Evolutionary conservation across 1,139 yeast species (phyloP).

Genomic region (Yamadazyma pseudoaaseri): DNA sequence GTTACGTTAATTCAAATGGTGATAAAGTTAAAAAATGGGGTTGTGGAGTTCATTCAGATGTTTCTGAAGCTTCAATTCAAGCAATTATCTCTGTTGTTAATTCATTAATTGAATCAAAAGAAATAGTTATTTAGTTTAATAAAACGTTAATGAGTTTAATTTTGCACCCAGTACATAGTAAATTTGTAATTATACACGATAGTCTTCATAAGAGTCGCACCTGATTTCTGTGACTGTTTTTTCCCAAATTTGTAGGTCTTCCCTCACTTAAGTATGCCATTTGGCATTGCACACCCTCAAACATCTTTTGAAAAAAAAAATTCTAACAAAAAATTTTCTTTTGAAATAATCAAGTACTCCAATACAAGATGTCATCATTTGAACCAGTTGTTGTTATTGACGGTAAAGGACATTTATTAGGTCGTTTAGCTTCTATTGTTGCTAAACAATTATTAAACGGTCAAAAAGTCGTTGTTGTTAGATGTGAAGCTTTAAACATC

Average conservation of each 20-base stretch:
- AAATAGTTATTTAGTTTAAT: slow-evolving; percentile 19
- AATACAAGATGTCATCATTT: slow-evolving; percentile 72
- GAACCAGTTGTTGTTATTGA: slow-evolving; percentile 97
- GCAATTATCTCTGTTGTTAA: slow-evolving; percentile 46
- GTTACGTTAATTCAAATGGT: slow-evolving; percentile 39
- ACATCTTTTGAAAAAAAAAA: slow-evolving; percentile 2
- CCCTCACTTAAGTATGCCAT: background rate
- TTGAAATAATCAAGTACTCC: slow-evolving; percentile 8
- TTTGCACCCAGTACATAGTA: background rate
- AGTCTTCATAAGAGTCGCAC: background rate
- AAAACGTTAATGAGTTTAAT: background rate
- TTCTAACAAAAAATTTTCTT: slow-evolving; percentile 9
- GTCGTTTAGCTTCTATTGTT: slow-evolving; percentile 98
- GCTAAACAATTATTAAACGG: slow-evolving; percentile 99
- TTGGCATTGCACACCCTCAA: slow-evolving; percentile 1
- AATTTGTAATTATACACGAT: too few relatives aligned
- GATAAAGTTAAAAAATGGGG: slow-evolving; percentile 73
- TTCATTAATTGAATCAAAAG: slow-evolving; percentile 26
- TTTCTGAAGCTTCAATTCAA: slow-evolving; percentile 66
- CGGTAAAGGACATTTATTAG: slow-evolving; percentile 99
- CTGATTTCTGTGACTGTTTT: slow-evolving; percentile 5
- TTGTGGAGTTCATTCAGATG: slow-evolving; percentile 91
- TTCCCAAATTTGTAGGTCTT: background rate
- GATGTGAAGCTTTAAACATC: slow-evolving; percentile 98
- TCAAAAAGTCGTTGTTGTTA: slow-evolving; percentile 95